A percentile compares a stretch with the other conserved stretches of the same genome.
Conservation (phyloP, 495 filamentous ascomycete species). For the Amorphotheca resinae region DNA sequence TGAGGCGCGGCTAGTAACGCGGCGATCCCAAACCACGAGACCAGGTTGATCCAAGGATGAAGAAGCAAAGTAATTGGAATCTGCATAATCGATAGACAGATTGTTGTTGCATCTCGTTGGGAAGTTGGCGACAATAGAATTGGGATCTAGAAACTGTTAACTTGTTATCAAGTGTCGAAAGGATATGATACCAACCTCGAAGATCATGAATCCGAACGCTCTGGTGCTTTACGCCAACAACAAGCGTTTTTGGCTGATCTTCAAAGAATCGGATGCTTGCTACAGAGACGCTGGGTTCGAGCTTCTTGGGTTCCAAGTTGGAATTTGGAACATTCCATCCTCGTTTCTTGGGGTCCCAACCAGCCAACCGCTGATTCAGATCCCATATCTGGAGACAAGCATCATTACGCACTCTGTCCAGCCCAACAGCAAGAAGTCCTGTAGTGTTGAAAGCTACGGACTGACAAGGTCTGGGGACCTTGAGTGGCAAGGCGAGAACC, state of each 20-base stretch:
- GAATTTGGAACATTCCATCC: constrained; percentile 18
- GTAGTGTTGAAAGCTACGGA: constrained; percentile 76
- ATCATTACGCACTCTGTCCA: constrained; percentile 88
- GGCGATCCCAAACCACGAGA: constrained; percentile 82
- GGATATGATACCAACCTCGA: constrained; percentile 43
- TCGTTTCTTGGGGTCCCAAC: constrained; percentile 24
- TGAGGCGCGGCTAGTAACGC: constrained; percentile 42
- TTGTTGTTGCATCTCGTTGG: constrained; percentile 82
- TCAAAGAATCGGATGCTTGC: constrained; percentile 86
- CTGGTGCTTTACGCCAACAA: constrained; percentile 74
- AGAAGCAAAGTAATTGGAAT: constrained; percentile 91
- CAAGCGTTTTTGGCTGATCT: constrained; percentile 68
- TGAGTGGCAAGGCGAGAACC: constrained; percentile 62
- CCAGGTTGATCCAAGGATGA: constrained; percentile 51
- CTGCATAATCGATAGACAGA: constrained; percentile 74
- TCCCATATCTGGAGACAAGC: constrained; percentile 93
- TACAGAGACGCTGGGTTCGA: constrained; percentile 76
- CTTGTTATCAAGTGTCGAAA: too few relatives aligned
- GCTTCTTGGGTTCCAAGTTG: constrained; percentile 43
- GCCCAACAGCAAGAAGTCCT: constrained; percentile 69
- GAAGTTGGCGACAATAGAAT: constrained; percentile 43
- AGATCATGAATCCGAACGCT: constrained; percentile 85
- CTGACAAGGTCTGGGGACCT: constrained; percentile 80
- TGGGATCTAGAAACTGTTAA: constrained; percentile 42
- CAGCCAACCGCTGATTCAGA: constrained; percentile 52